Base-by-base conservation (phyloP, 1,139 yeast genomes). In the Lizanozyma gosingica region DNA sequence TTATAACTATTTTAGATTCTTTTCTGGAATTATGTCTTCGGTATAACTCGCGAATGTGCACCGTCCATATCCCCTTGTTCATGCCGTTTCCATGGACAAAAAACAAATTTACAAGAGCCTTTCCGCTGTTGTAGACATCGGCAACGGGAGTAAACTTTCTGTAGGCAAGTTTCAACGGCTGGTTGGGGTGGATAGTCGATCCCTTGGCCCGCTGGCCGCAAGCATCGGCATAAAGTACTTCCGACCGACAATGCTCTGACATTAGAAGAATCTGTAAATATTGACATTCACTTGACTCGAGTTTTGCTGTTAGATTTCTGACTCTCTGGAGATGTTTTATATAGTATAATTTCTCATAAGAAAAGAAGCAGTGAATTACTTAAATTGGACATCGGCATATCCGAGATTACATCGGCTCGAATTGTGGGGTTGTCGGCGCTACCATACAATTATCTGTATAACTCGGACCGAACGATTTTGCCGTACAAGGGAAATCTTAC, bases 71-170 rank as follows among this genome's bases (percentile, higher is more conserved):
- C 17, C 73, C 67, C 48, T 80, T 80, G 50, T 73, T 73, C 80
- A 81, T 76, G 2, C 88, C 88, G 3, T 83, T 78, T 0, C 88
- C 92, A 53, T 81, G 83, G 36, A 73, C 56, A 56, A 83, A 83
- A 34, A 80, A 57, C 37, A 83, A 53, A 54, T 82, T 83, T 18
- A 44, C 35, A 2, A 36, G 38, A 9, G 34, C n/a, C 11, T 42
- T 38, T n/a, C n/a, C n/a, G 1, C 35, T 17, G 6, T 17, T 8
- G 3, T 35, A 14, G 3, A 15, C 14, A 9, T 17, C 6, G 15
- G 14, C 15, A 4, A 45, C 43, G 9, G 44, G 33, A 14, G 41
- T 35, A 37, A 44, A 47, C 39, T 45, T 48, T 39, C 45, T 37
- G 40, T 51, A 52, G 4, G 40, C 52, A 4, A 52, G 17, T 34